phyloP scores from a whole-genome alignment of 208 protist genomes.

The Leishmania gerbilli region DNA sequence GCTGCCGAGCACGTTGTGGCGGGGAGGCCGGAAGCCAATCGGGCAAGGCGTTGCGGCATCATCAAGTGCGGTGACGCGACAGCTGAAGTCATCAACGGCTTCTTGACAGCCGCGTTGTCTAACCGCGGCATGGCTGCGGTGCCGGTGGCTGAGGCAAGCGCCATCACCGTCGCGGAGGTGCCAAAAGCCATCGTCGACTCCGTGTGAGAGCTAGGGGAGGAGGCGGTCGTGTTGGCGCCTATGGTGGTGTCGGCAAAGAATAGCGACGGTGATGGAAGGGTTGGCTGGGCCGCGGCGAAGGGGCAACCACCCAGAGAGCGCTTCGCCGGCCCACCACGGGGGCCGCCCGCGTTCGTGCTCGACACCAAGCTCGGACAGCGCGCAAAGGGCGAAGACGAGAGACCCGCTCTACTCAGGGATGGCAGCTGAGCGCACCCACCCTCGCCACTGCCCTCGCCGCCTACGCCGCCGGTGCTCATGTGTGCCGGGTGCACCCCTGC shows the following conservation, averaged over 20 bases:
- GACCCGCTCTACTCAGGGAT: background rate
- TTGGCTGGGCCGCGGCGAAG: background rate
- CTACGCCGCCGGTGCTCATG: too few relatives aligned
- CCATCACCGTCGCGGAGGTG: background rate
- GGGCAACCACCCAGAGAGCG: background rate
- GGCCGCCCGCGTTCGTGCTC: background rate
- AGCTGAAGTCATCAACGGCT: background rate
- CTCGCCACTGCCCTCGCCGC: background rate
- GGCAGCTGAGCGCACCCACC: background rate
- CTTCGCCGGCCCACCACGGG: background rate
- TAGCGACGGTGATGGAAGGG: background rate
- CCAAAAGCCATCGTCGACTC: background rate
- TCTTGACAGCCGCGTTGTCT: background rate
- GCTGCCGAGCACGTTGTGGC: background rate
- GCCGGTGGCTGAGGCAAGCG: background rate
- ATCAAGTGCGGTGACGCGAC: background rate
- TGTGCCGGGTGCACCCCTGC: background rate
- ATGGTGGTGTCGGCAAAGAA: background rate
- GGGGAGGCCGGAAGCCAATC: background rate
- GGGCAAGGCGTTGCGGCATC: slow-evolving; percentile 3
- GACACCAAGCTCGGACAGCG: background rate
- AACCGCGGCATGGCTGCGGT: background rate
- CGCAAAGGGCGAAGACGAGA: background rate
- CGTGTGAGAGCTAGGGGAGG: background rate
- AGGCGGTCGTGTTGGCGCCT: background rate